Base-by-base conservation (phyloP, 108 stramenopile genomes). In the Nitzschia palea region DNA sequence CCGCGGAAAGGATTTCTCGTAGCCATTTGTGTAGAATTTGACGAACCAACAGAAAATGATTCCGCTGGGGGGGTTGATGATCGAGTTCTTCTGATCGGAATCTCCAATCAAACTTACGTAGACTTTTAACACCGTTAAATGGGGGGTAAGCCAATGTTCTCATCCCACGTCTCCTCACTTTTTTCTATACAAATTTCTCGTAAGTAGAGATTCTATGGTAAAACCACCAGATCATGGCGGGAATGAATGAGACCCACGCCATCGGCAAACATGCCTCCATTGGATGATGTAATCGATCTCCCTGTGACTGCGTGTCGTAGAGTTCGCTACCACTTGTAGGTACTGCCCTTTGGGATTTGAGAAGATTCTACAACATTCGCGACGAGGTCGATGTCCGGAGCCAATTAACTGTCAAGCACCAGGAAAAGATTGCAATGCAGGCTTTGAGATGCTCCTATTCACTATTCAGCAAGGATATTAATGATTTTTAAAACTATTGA, bases 211-310 rank as follows among this genome's bases (percentile, higher is more conserved):
- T 3, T 42, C 18, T 60, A 40, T 20, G 20, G 17, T 9, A 10
- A n/a, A 6, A 42, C 40, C 40, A 18, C 8, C 59, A 43, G 25
- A 22, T 60, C 40, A 8, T 17, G 51, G 25, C 5, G 2, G 4
- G 12, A 40, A 60, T 12, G 27, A 60, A 60, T 60, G 59, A 60
- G 59, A 43, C 59, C 54, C 54, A 51, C 10, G 50, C 40, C n/a
- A n/a, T n/a, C n/a, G n/a, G n/a, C n/a, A n/a, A n/a, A n/a, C n/a
- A n/a, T n/a, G n/a, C n/a, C n/a, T n/a, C n/a, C n/a, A n/a, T n/a
- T n/a, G n/a, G n/a, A n/a, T n/a, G n/a, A n/a, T n/a, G n/a, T n/a
- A n/a, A n/a, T n/a, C n/a, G n/a, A n/a, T n/a, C n/a, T n/a, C n/a
- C n/a, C n/a, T n/a, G n/a, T n/a, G n/a, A n/a, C n/a, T n/a, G n/a